phyloP scores from a whole-genome alignment of 768 basidiomycete genomes.

The Favolaschia claudopus region DNA sequence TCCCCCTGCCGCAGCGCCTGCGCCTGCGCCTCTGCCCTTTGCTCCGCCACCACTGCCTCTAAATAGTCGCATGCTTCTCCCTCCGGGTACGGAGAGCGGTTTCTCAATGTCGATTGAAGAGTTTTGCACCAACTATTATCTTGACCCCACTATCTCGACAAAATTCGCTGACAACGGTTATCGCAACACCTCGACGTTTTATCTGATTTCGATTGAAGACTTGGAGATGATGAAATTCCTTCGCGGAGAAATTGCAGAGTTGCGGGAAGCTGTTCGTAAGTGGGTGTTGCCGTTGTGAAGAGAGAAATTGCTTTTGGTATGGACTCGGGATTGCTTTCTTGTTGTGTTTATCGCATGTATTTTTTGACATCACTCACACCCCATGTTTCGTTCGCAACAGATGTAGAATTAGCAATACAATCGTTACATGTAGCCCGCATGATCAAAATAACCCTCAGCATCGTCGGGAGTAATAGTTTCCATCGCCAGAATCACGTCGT shows the following conservation, averaged over 20 bases:
- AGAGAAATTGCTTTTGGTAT: not conserved
- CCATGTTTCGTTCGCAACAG: not conserved
- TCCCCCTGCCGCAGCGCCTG: not conserved
- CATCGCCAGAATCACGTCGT: conserved; percentile 15
- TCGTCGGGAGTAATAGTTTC: conserved; percentile 19
- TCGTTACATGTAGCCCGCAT: conserved; percentile 25
- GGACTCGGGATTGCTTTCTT: not conserved
- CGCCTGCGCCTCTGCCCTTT: not conserved
- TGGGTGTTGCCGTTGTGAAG: conserved; percentile 4
- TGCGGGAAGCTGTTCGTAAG: not conserved
- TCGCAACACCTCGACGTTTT: not conserved
- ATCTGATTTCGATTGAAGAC: not conserved
- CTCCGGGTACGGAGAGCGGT: not conserved
- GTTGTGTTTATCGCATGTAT: too few relatives aligned
- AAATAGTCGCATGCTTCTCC: not conserved
- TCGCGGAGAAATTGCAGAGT: conserved; percentile 9
- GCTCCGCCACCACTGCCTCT: not conserved
- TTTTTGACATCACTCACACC: not conserved
- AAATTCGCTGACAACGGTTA: not conserved
- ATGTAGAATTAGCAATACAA: not conserved
- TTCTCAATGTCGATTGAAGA: not conserved
- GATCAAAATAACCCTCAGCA: conserved; percentile 27
- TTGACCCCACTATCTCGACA: not conserved
- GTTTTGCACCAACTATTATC: not conserved
- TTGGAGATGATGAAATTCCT: not conserved